Conservation (phyloP, 2,329 filamentous ascomycete genomes). For the Fusarium agapanthi region DNA sequence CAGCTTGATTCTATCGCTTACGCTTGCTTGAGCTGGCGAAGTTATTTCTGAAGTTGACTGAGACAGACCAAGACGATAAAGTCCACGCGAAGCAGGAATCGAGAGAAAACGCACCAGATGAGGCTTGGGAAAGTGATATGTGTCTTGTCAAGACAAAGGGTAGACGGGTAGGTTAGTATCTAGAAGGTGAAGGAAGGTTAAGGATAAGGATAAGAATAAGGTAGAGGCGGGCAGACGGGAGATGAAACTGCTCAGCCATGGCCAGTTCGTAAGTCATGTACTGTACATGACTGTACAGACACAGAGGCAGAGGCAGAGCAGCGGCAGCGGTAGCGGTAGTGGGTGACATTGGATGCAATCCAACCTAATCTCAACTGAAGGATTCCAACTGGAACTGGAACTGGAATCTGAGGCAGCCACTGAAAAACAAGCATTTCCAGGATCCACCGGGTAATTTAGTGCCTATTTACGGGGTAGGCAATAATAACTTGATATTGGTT, state of each 20-base stretch:
- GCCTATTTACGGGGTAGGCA: neutral
- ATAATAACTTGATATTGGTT: conserved; percentile 1
- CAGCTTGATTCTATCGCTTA: conserved; percentile 15
- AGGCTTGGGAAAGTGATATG: neutral
- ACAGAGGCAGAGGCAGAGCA: neutral
- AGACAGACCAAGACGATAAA: neutral
- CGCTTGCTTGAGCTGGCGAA: neutral
- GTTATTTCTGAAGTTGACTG: neutral
- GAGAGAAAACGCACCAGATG: conserved; percentile 12
- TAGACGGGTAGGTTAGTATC: neutral
- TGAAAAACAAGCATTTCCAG: conserved; percentile 36
- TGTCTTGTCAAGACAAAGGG: conserved; percentile 1
- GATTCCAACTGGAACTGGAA: conserved; percentile 16
- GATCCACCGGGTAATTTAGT: conserved; percentile 2
- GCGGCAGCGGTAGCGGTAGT: neutral
- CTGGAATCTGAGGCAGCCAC: conserved; percentile 25
- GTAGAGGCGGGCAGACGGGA: conserved; percentile 6
- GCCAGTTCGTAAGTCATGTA: conserved; percentile 8
- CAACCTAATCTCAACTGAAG: conserved; percentile 36
- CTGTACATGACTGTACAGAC: neutral
- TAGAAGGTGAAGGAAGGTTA: conserved; percentile 1
- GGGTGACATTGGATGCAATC: conserved; percentile 20
- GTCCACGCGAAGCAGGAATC: neutral
- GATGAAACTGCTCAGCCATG: conserved; percentile 30
- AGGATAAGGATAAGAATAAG: conserved; percentile 14